Conservation (phyloP, 164 flowering plant species). For the Euptelea pleiosperma region DNA sequence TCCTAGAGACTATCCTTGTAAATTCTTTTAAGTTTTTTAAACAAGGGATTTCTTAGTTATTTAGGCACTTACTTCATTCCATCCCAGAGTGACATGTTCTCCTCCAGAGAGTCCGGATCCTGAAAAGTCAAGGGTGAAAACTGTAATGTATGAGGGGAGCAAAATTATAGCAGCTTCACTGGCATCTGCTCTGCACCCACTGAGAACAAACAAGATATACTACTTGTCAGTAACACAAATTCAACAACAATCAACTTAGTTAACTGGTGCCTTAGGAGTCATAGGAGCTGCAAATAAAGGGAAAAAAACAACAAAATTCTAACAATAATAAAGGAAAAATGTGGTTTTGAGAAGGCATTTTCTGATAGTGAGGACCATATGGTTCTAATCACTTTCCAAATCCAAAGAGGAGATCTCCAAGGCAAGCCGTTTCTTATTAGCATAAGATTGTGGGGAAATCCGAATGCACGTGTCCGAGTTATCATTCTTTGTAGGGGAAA, state of each 20-base stretch:
- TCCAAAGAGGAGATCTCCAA: neutral
- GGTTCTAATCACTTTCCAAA: neutral
- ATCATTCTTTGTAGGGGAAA: too few species aligned
- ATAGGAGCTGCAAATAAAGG: neutral
- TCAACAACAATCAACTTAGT: slow-evolving; percentile 1
- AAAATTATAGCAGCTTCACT: slow-evolving; percentile 96
- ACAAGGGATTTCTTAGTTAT: neutral
- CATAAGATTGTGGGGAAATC: too few species aligned
- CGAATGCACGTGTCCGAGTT: too few species aligned
- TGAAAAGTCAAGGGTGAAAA: slow-evolving; percentile 90
- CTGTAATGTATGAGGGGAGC: slow-evolving; percentile 89
- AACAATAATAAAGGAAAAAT: neutral
- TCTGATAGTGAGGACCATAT: neutral
- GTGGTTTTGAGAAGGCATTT: neutral
- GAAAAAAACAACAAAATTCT: neutral
- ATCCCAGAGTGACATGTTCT: slow-evolving; percentile 88
- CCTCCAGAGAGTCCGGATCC: slow-evolving; percentile 99
- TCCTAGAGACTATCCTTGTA: neutral
- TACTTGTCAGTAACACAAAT: slow-evolving; percentile 11
- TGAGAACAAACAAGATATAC: slow-evolving; percentile 25
- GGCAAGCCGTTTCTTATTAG: slow-evolving; percentile 1
- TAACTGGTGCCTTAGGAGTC: neutral
- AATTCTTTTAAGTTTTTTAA: slow-evolving; percentile 3
- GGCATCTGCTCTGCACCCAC: slow-evolving; percentile 99
- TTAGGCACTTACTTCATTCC: slow-evolving; percentile 75